Evolutionary conservation across 2,329 filamentous ascomycete species (phyloP).

Genomic region (Epichloe gansuensis): DNA sequence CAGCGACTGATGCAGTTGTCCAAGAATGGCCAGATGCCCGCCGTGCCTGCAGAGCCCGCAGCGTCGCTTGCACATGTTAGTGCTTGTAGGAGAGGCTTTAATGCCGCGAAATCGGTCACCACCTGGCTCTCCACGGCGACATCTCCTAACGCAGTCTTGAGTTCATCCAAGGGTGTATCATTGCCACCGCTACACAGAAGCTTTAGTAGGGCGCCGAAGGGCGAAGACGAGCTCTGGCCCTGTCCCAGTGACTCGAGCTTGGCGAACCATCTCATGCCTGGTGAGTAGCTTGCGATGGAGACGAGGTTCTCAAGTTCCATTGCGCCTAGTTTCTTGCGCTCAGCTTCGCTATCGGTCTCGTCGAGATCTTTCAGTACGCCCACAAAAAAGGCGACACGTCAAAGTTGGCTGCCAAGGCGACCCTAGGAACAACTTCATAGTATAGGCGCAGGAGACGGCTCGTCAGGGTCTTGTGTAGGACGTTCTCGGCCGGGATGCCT

Average conservation of each 20-base stretch:
- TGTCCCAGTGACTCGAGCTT: conserved; percentile 51
- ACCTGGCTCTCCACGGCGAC: conserved; percentile 56
- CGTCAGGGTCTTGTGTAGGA: conserved; percentile 67
- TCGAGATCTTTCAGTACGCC: conserved; percentile 53
- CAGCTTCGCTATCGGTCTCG: conserved; percentile 34
- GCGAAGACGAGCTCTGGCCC: conserved; percentile 32
- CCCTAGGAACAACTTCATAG: conserved; percentile 68
- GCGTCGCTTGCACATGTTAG: conserved; percentile 14
- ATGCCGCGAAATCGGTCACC: conserved; percentile 38
- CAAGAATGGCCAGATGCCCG: conserved; percentile 53
- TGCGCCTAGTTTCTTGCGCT: conserved; percentile 42
- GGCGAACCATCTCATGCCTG: conserved; percentile 83
- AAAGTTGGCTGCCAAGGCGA: conserved; percentile 73
- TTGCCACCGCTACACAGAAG: conserved; percentile 20
- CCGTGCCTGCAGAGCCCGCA: conserved; percentile 16
- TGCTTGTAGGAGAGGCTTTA: conserved; percentile 34
- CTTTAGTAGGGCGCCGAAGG: conserved; percentile 59
- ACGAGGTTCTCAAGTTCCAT: conserved; percentile 75
- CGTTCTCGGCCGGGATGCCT: conserved; percentile 52
- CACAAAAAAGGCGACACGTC: conserved; percentile 73
- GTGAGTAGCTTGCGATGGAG: conserved; percentile 66
- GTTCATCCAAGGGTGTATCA: conserved; percentile 26
- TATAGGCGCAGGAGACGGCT: conserved; percentile 72
- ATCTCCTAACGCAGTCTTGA: conserved; percentile 44
- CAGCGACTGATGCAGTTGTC: conserved; percentile 75